A percentile compares a stretch with the other conserved stretches of the same genome.
These are phyloP conservation scores for Galerina marginata DNA, from an alignment of 768 basidiomycete genomes.

Conservation along the genomic window DNA sequence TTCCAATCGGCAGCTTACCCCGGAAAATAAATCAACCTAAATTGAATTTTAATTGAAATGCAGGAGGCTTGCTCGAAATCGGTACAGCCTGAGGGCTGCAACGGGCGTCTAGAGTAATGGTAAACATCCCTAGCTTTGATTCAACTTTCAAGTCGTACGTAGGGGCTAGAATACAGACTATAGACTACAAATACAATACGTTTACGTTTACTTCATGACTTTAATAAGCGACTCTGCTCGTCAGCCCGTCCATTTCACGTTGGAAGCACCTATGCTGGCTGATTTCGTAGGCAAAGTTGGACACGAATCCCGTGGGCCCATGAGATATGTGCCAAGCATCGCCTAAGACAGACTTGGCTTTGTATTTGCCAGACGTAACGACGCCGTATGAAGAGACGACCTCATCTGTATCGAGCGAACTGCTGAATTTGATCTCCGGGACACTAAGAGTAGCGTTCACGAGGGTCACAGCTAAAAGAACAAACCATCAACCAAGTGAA, in stretches of 20 bases:
- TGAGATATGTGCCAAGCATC: slow-evolving; percentile 51
- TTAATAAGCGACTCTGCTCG: slow-evolving; percentile 52
- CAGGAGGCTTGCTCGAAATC: no score
- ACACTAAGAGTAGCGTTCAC: slow-evolving; percentile 51
- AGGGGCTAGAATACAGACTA: not conserved
- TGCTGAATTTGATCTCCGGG: slow-evolving; percentile 48
- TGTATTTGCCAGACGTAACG: slow-evolving; percentile 63
- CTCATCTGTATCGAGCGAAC: slow-evolving; percentile 37
- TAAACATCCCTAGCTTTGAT: no score
- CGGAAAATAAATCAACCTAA: no score
- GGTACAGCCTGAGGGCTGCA: no score
- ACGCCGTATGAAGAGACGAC: slow-evolving; percentile 66
- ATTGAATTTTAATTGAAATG: no score
- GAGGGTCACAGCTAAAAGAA: slow-evolving; percentile 49
- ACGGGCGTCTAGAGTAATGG: no score
- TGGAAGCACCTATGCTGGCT: slow-evolving; percentile 72
- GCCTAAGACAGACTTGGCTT: slow-evolving; percentile 38
- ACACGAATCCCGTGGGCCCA: slow-evolving; percentile 56
- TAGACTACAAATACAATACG: not conserved
- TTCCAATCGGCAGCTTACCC: no score
- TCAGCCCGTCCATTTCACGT: slow-evolving; percentile 64
- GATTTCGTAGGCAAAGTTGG: slow-evolving; percentile 64
- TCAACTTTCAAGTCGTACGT: no score
- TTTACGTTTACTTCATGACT: not conserved
- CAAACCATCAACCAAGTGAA: not conserved